Evolutionary conservation across 2,329 filamentous ascomycete genomes (phyloP).

Genomic region (Orbilia quercus): DNA sequence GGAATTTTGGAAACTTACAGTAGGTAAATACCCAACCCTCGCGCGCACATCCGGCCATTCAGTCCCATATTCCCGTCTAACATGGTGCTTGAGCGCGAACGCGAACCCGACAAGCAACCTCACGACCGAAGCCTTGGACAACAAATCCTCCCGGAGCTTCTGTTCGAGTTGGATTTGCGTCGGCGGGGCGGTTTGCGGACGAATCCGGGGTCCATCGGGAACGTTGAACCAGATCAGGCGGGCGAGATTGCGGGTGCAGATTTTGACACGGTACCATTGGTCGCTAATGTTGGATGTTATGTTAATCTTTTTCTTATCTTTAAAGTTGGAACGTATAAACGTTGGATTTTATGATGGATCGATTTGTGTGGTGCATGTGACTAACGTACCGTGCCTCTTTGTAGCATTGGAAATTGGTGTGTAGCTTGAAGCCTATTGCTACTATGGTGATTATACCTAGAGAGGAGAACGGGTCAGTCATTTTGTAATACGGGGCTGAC

Average conservation of each 20-base stretch:
- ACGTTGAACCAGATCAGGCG: slow-evolving; percentile 52
- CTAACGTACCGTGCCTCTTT: slow-evolving; percentile 48
- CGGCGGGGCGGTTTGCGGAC: slow-evolving; percentile 28
- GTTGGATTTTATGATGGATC: background rate
- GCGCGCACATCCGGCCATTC: slow-evolving; percentile 55
- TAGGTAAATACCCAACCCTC: slow-evolving; percentile 53
- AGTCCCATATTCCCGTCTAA: slow-evolving; percentile 54
- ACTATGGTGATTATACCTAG: slow-evolving; percentile 45
- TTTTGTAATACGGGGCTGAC: slow-evolving; percentile 1
- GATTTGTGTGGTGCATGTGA: no score
- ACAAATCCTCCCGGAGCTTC: slow-evolving; percentile 51
- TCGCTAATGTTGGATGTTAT: slow-evolving; percentile 2
- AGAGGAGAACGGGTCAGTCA: slow-evolving; percentile 10
- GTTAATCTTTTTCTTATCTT: slow-evolving; percentile 1
- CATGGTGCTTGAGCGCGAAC: slow-evolving; percentile 54
- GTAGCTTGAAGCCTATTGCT: slow-evolving; percentile 51
- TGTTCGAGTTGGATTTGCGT: slow-evolving; percentile 52
- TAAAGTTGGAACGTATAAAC: background rate
- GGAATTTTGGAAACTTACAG: slow-evolving; percentile 30
- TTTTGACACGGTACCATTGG: slow-evolving; percentile 48
- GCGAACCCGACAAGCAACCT: slow-evolving; percentile 53
- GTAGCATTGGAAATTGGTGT: slow-evolving; percentile 47
- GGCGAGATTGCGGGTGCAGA: slow-evolving; percentile 32
- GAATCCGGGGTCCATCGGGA: slow-evolving; percentile 41
- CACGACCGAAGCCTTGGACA: slow-evolving; percentile 54